Conservation (phyloP, 2,329 filamentous ascomycete species). For the Macroventuria anomochaeta region DNA sequence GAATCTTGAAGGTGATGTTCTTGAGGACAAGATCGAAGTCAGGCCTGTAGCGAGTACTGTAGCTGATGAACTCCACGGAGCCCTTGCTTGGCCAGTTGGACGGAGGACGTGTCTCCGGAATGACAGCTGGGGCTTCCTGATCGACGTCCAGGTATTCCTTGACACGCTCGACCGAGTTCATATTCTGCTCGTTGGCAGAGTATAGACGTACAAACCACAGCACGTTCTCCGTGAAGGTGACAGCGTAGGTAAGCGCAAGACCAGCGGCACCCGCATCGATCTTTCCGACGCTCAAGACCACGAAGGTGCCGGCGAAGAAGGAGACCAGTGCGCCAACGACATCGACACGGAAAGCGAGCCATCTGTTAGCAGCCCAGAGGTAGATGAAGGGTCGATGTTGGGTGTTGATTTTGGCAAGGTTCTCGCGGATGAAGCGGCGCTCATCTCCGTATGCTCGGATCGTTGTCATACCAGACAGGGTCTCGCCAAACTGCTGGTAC, state of each 20-base stretch:
- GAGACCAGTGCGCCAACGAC: constrained; percentile 87
- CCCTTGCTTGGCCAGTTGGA: constrained; percentile 85
- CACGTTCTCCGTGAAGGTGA: constrained; percentile 96
- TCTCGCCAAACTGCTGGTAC: constrained; percentile 98
- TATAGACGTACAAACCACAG: constrained; percentile 96
- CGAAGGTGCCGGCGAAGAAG: constrained; percentile 92
- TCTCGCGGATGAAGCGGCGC: constrained; percentile 90
- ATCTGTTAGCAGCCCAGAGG: constrained; percentile 94
- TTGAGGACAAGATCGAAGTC: constrained; percentile 88
- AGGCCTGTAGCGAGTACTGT: constrained; percentile 85
- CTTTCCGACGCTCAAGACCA: constrained; percentile 79
- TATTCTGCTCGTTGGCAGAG: constrained; percentile 95
- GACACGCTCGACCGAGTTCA: constrained; percentile 98
- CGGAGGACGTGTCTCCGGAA: constrained; percentile 79
- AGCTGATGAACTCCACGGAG: constrained; percentile 84
- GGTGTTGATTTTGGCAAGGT: constrained; percentile 83
- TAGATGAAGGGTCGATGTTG: constrained; percentile 95
- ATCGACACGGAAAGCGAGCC: constrained; percentile 93
- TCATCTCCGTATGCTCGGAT: constrained; percentile 97
- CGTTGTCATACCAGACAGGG: constrained; percentile 90
- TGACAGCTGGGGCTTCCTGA: constrained; percentile 81
- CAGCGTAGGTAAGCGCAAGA: constrained; percentile 92
- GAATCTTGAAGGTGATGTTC: constrained; percentile 83
- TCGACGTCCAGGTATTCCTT: constrained; percentile 98
- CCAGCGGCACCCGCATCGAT: constrained; percentile 92